phyloP scores from a whole-genome alignment of 306 rosid genomes.

The Corylus americana region DNA sequence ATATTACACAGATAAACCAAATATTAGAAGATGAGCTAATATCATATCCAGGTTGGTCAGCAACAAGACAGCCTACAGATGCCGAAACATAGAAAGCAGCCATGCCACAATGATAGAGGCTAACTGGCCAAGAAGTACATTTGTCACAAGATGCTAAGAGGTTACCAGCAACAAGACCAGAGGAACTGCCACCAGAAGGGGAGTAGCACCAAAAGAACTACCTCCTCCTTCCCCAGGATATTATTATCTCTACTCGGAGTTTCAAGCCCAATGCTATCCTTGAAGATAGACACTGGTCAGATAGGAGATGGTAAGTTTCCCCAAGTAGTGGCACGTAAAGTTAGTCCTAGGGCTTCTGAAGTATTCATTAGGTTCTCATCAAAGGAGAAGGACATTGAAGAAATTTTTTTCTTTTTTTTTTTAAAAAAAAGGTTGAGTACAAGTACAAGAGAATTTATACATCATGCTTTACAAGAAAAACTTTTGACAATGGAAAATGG shows the following conservation, averaged over 20 bases:
- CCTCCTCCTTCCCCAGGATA: too few relatives aligned
- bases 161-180: background rate
- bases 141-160: background rate
- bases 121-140: background rate
- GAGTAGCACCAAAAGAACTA: too few relatives aligned
- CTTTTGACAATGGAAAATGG: background rate
- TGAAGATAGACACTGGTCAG: too few relatives aligned
- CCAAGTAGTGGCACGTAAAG: background rate
- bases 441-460: background rate
- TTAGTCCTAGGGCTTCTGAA: background rate
- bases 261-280: too few relatives aligned
- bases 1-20: background rate
- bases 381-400: too few relatives aligned
- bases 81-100: background rate
- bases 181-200: background rate
- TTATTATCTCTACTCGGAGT: too few relatives aligned
- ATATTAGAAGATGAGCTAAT: background rate
- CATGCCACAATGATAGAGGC: conserved; percentile 11
- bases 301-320: background rate
- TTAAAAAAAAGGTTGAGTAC: background rate
- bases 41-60: background rate
- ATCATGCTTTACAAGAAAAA: background rate
- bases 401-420: too few relatives aligned
- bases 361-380: too few relatives aligned
- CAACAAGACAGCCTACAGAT: background rate